Conservation (phyloP, 2,329 filamentous ascomycete genomes). For the Curvularia verruculosa region DNA sequence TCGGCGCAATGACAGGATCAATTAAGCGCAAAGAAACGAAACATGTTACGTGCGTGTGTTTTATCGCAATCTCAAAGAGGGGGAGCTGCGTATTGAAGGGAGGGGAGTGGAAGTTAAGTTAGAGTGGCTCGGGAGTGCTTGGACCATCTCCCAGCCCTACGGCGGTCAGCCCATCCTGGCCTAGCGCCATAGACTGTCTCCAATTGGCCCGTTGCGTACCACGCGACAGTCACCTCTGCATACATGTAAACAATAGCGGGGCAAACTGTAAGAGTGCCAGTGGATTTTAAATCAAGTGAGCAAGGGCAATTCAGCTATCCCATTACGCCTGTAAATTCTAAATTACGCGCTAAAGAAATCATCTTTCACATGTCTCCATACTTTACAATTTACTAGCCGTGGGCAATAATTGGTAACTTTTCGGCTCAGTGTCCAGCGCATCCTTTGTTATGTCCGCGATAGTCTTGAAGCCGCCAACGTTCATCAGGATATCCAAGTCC, state of each 20-base stretch:
- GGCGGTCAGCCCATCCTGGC: slow-evolving; percentile 17
- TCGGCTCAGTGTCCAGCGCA: slow-evolving; percentile 36
- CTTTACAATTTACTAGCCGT: slow-evolving; percentile 33
- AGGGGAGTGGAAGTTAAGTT: slow-evolving; percentile 14
- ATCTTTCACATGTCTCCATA: neutral
- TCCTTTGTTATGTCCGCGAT: slow-evolving; percentile 59
- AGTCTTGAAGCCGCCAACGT: slow-evolving; percentile 61
- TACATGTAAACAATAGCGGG: too few relatives aligned
- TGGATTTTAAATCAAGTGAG: neutral
- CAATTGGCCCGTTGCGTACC: neutral
- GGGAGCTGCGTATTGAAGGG: slow-evolving; percentile 9
- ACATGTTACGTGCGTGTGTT: slow-evolving; percentile 13
- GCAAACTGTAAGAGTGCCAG: neutral
- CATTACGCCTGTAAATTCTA: neutral
- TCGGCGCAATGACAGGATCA: neutral
- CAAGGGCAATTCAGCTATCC: neutral
- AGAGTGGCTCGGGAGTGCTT: slow-evolving; percentile 21
- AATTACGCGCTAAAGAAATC: neutral
- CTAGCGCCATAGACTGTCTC: slow-evolving; percentile 6
- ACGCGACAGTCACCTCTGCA: neutral
- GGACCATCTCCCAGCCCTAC: slow-evolving; percentile 17
- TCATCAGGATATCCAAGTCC: slow-evolving; percentile 68
- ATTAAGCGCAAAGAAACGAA: slow-evolving; percentile 1
- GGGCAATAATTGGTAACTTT: slow-evolving; percentile 32
- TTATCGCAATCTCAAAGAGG: slow-evolving; percentile 11